Percentiles rank a stretch among this genome's conserved stretches.
Evolutionary conservation across 179 eudicot genomes (phyloP).

Genomic region (Actinidia arguta): DNA sequence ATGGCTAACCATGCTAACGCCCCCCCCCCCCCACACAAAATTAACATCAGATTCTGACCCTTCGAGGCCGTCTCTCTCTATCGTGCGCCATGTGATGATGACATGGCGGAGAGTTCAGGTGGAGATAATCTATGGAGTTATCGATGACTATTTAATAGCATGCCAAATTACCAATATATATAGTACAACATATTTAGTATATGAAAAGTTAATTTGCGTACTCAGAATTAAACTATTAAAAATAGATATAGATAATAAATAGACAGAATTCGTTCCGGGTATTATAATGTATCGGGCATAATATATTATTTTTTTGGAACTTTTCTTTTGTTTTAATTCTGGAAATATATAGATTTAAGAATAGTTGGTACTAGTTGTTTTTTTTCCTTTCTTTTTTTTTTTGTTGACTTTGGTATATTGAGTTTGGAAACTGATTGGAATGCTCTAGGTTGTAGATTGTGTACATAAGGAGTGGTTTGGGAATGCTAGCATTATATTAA

Average conservation of each 20-base stretch:
- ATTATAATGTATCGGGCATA: background rate
- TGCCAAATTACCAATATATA: background rate
- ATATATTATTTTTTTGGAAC: background rate
- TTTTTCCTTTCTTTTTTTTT: background rate
- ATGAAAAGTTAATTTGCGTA: no score
- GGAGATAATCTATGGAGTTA: slow-evolving; percentile 38
- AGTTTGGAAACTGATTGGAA: background rate
- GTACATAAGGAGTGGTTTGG: background rate
- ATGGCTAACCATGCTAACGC: background rate
- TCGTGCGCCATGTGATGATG: slow-evolving; percentile 8
- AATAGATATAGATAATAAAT: background rate
- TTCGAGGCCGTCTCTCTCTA: background rate
- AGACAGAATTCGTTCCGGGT: background rate
- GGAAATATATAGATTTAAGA: no score
- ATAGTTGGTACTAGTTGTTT: no score
- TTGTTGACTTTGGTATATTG: background rate
- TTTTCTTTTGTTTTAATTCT: no score
- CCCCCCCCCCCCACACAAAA: background rate
- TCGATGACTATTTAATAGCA: background rate
- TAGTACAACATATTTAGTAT: background rate
- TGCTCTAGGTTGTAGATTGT: background rate
- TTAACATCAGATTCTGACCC: background rate
- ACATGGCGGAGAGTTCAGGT: slow-evolving; percentile 9
- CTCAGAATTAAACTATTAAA: background rate
- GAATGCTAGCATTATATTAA: no score